Evolutionary conservation across 192 early-diverging fungal genomes (phyloP).

Genomic region (Mortierella antarctica): DNA sequence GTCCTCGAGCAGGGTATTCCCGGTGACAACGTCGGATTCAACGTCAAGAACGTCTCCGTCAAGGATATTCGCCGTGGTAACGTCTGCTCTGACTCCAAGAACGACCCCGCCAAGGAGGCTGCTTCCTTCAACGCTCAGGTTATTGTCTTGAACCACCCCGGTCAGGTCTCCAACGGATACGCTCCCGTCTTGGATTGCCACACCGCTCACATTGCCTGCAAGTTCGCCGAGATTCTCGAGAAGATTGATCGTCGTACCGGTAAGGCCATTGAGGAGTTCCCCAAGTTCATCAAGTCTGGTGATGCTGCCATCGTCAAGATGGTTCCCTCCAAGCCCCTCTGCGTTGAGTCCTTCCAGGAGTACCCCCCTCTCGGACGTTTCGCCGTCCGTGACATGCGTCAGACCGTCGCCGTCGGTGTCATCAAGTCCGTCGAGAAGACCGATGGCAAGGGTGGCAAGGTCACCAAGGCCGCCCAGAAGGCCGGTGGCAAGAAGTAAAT

Average conservation of each 20-base stretch:
- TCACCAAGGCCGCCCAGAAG: slow-evolving; percentile 80
- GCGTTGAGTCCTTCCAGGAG: slow-evolving; percentile 93
- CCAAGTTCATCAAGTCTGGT: slow-evolving; percentile 96
- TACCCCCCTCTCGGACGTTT: slow-evolving; percentile 97
- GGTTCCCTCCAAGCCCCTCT: slow-evolving; percentile 95
- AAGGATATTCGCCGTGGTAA: slow-evolving; percentile 98
- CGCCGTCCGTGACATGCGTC: slow-evolving; percentile 98
- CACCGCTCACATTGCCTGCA: slow-evolving; percentile 97
- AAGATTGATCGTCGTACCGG: slow-evolving; percentile 98
- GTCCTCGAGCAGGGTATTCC: slow-evolving; percentile 86
- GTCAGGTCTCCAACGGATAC: slow-evolving; percentile 95
- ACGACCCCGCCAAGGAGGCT: slow-evolving; percentile 94
- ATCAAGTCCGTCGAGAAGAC: slow-evolving; percentile 91
- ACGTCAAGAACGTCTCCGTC: slow-evolving; percentile 98
- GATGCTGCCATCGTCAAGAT: slow-evolving; percentile 97
- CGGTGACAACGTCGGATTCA: slow-evolving; percentile 99
- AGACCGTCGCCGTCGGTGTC: slow-evolving; percentile 97
- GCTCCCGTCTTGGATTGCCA: slow-evolving; percentile 95
- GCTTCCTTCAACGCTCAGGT: slow-evolving; percentile 95
- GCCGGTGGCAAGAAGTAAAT: slow-evolving; percentile 62
- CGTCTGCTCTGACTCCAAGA: slow-evolving; percentile 97
- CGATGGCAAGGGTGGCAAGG: slow-evolving; percentile 75
- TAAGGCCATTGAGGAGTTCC: slow-evolving; percentile 91
- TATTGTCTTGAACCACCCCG: slow-evolving; percentile 96
- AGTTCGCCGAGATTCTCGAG: slow-evolving; percentile 90